A percentile compares a stretch with the other conserved stretches of the same genome.
Conservation (phyloP, 371 early-diverging fungal genomes). For the Funneliformis caledonium region DNA sequence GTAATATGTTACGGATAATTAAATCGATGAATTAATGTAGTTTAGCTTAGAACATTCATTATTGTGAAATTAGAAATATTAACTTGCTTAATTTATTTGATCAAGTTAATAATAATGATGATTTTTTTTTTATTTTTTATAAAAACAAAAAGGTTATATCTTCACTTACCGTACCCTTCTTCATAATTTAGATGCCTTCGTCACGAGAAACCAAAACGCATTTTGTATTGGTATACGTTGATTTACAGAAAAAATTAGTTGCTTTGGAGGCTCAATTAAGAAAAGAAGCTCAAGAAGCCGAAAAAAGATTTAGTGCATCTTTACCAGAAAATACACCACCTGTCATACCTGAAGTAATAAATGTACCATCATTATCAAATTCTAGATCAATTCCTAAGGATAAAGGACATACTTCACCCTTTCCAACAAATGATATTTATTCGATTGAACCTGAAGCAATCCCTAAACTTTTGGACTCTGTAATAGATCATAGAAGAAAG, state of each 20-base stretch:
- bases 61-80: too few relatives aligned
- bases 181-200: conserved; percentile 31
- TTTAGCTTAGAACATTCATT: too few relatives aligned
- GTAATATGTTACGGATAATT: too few relatives aligned
- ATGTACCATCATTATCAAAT: neutral
- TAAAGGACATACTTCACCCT: neutral
- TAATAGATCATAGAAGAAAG: conserved; percentile 3
- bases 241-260: conserved; percentile 39
- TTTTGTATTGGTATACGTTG: conserved; percentile 39
- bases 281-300: conserved; percentile 29
- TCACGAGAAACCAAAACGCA: conserved; percentile 41
- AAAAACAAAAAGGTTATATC: neutral
- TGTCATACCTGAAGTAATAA: conserved; percentile 32
- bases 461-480: neutral
- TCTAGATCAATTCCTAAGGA: neutral
- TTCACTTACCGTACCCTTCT: neutral
- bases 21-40: too few relatives aligned
- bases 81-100: too few relatives aligned
- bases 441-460: neutral
- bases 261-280: conserved; percentile 38
- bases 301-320: conserved; percentile 2
- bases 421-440: neutral
- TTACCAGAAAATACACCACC: conserved; percentile 24
- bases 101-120: too few relatives aligned
- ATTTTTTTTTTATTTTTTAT: too few relatives aligned